Conservation (phyloP, 2,329 filamentous ascomycete species). For the Cladophialophora carrionii region DNA sequence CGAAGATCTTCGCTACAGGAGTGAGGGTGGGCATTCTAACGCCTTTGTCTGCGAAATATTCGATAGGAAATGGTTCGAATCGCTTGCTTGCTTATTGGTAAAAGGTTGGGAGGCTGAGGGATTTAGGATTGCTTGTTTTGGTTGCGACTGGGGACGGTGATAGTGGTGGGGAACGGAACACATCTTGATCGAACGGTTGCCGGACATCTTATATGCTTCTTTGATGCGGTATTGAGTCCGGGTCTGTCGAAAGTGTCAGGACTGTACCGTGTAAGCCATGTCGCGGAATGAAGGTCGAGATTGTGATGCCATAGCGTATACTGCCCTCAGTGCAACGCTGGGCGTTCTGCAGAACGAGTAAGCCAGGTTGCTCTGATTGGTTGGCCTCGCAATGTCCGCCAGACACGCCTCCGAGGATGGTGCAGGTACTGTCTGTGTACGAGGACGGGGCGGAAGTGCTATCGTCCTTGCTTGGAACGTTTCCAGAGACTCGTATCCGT, state of each 20-base stretch:
- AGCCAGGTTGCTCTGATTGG: not conserved
- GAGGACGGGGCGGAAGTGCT: too few species aligned
- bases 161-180: too few species aligned
- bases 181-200: too few species aligned
- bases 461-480: not conserved
- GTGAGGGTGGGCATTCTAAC: not conserved
- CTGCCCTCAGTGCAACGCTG: not conserved
- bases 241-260: not conserved
- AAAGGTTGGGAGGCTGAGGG: too few species aligned
- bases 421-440: not conserved
- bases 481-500: not conserved
- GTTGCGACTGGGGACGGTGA: too few species aligned
- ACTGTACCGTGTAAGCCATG: too few species aligned
- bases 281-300: too few species aligned
- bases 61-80: not conserved
- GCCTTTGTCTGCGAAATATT: not conserved
- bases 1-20: conserved; percentile 15
- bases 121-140: too few species aligned
- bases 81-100: too few species aligned
- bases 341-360: not conserved
- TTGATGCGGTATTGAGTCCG: too few species aligned
- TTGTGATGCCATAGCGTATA: not conserved
- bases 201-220: not conserved
- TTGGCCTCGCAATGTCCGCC: not conserved
- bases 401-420: not conserved